Evolutionary conservation across 2,329 filamentous ascomycete species (phyloP), one percentile per base, ranked within the genome.

Genomic region (Cryphonectria parasitica): DNA sequence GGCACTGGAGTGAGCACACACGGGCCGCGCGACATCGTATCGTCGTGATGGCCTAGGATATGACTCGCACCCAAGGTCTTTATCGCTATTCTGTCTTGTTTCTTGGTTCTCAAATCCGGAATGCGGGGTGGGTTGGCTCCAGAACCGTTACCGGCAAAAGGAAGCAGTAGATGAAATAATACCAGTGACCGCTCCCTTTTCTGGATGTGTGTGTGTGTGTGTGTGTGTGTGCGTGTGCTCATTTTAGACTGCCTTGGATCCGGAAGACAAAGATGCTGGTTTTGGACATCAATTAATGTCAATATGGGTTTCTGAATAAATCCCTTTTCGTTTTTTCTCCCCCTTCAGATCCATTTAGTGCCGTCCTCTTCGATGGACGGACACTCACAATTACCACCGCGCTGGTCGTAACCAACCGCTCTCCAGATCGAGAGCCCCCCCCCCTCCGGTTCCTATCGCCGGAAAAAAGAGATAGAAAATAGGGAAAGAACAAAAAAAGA

Each of bases 381-480:
- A 56, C 52, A 13, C 22, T 49, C n/a, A 58, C 25, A 58, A 13
- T 31, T 31, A 58, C 25, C 54, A 4, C 54, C 58, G 31, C 43
- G 62, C 62, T 45, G 62, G 43, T 45, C 43, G 62, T 54, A 25
- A 65, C 45, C 45, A 22, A 22, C 43, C 45, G 45, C 45, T n/a
- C 22, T 8, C 22, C 45, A 49, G 45, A 39, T 39, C 36, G 36
- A 39, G 3, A 34, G 6, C 36, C 36, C 36, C 36, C 39, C 31
- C 41, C 34, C 52, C 13, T 13, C 45, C 5, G 2, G 7, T 11
- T 45, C 25, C 63, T 31, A 22, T 52, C 43, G 28, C 13, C 62
- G 28, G n/a, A 36, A 8, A 25, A 4, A 36, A 36, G 17, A 22
- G 25, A 28, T 49, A 58, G 45, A 22, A 70, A 39, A 39, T 8